Conservation (phyloP, 1,284 basidiomycete genomes). For the Rhodotorula glutinis region DNA sequence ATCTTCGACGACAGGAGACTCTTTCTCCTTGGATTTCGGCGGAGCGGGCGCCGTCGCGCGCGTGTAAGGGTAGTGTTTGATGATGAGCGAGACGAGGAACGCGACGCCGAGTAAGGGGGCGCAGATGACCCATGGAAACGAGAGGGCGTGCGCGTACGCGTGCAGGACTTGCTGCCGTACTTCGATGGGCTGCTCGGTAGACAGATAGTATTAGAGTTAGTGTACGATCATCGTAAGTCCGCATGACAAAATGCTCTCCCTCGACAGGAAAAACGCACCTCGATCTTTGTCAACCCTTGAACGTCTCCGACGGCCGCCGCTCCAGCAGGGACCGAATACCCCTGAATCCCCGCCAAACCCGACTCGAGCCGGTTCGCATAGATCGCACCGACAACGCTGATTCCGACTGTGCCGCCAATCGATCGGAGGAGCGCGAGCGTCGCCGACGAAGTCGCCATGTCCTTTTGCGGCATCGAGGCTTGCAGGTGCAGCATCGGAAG, state of each 20-base stretch:
- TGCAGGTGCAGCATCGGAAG: conserved; percentile 59
- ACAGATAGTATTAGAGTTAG: too few relatives aligned
- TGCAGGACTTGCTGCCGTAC: conserved; percentile 57
- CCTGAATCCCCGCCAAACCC: conserved; percentile 34
- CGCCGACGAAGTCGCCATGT: conserved; percentile 72
- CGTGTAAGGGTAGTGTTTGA: conserved; percentile 43
- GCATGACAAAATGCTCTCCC: not conserved
- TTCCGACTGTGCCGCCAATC: conserved; percentile 73
- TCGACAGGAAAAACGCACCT: conserved; percentile 28
- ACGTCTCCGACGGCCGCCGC: conserved; percentile 39
- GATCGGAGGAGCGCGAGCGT: conserved; percentile 69
- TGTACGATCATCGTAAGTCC: too few relatives aligned
- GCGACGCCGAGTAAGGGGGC: conserved; percentile 47
- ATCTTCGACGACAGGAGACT: not conserved
- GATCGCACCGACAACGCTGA: conserved; percentile 52
- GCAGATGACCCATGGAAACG: conserved; percentile 65
- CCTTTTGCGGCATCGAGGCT: conserved; percentile 74
- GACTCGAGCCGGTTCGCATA: conserved; percentile 41
- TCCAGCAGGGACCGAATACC: conserved; percentile 15
- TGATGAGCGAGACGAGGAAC: conserved; percentile 39
- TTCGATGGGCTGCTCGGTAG: conserved; percentile 43
- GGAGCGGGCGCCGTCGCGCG: conserved; percentile 18
- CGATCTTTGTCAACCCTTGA: conserved; percentile 36
- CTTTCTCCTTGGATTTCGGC: not conserved
- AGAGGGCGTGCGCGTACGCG: conserved; percentile 66